Conservation (phyloP, 208 protist species). For the Crithidia sp. region DNA sequence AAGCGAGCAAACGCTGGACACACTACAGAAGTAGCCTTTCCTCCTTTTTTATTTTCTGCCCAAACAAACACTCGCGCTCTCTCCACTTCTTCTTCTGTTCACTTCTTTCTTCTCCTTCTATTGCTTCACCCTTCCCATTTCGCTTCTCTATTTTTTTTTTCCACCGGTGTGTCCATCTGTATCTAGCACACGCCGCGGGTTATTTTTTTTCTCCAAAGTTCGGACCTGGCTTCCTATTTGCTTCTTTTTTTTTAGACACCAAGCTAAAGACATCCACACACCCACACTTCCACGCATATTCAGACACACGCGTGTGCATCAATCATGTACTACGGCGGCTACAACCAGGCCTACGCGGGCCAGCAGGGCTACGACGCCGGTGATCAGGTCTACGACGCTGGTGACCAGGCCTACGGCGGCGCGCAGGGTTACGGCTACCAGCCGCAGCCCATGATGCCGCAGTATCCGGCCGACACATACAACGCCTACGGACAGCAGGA, state of each 20-base stretch:
- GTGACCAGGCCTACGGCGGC: constrained; percentile 14
- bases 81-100: no score
- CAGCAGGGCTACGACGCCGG: constrained; percentile 23
- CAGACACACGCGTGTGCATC: no score
- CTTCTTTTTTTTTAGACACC: constrained; percentile 1
- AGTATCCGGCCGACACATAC: constrained; percentile 14
- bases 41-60: no score
- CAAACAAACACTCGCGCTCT: no score
- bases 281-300: neutral
- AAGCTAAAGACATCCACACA: neutral
- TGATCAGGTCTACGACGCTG: constrained; percentile 17
- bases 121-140: neutral
- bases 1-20: no score
- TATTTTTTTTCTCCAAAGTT: neutral
- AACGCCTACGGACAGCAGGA: constrained; percentile 19
- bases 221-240: no score
- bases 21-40: no score
- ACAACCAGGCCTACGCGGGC: constrained; percentile 25
- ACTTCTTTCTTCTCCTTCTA: neutral
- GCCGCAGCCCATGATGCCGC: constrained; percentile 27
- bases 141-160: constrained; percentile 5
- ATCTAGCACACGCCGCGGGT: neutral
- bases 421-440: constrained; percentile 21
- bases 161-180: neutral
- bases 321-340: constrained; percentile 28